These are phyloP conservation scores for Arabidopsis hybrid DNA, from an alignment of 441 rosid genomes.

Conservation along the genomic window DNA sequence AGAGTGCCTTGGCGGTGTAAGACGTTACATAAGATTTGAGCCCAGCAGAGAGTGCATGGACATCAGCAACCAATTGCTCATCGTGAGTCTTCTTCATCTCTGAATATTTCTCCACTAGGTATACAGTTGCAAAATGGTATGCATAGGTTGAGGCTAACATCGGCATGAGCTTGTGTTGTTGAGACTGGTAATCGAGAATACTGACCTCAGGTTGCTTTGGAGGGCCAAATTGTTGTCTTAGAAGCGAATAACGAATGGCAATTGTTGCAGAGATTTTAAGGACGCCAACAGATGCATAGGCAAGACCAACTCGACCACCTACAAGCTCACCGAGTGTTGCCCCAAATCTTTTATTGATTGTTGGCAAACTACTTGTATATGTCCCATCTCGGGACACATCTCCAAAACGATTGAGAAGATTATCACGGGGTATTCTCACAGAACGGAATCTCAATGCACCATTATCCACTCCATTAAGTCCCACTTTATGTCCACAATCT, in stretches of 20 bases:
- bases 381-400: conserved; percentile 94
- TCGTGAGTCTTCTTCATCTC: conserved; percentile 91
- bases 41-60: conserved; percentile 95
- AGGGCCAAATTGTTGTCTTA: conserved; percentile 98
- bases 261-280: conserved; percentile 84
- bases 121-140: conserved; percentile 77
- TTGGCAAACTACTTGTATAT: conserved; percentile 90
- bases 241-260: conserved; percentile 86
- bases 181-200: conserved; percentile 98
- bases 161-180: conserved; percentile 99
- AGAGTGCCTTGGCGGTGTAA: conserved; percentile 86
- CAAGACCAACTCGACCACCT: conserved; percentile 95
- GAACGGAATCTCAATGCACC: conserved; percentile 89
- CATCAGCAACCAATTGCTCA: conserved; percentile 84
- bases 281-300: conserved; percentile 84
- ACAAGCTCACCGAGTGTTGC: conserved; percentile 98
- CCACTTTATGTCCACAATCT: conserved; percentile 96
- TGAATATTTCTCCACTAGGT: conserved; percentile 82
- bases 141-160: conserved; percentile 97
- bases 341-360: conserved; percentile 89
- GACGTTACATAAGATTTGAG: conserved; percentile 94
- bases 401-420: conserved; percentile 97
- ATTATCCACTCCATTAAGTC: conserved; percentile 95
- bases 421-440: conserved; percentile 93
- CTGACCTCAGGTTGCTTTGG: conserved; percentile 96